Percentiles rank a stretch among this genome's conserved stretches.
Evolutionary conservation across 345 rosid genomes (phyloP).

Genomic region (Dovyalis caffra): DNA sequence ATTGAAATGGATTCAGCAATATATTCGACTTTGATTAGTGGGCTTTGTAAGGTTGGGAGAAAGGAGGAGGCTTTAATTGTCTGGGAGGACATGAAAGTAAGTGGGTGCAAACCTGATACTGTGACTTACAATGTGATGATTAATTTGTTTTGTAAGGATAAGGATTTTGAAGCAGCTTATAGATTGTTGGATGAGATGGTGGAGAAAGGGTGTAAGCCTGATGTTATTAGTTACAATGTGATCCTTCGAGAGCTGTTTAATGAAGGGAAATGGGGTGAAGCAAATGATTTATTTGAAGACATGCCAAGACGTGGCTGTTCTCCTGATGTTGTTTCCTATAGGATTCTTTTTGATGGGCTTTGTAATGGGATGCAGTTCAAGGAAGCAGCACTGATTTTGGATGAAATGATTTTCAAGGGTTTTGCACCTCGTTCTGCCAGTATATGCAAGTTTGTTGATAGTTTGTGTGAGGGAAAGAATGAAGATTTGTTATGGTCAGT

Average conservation of each 20-base stretch:
- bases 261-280: slow-evolving; percentile 55
- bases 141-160: slow-evolving; percentile 44
- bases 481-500: slow-evolving; percentile 37
- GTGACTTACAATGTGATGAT: slow-evolving; percentile 69
- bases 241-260: slow-evolving; percentile 58
- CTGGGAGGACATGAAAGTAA: slow-evolving; percentile 59
- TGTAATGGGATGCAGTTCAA: slow-evolving; percentile 39
- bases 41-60: slow-evolving; percentile 49
- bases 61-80: slow-evolving; percentile 45
- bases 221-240: slow-evolving; percentile 62
- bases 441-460: slow-evolving; percentile 35
- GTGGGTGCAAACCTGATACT: slow-evolving; percentile 53
- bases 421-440: slow-evolving; percentile 48
- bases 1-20: slow-evolving; percentile 47
- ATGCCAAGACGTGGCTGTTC: slow-evolving; percentile 71
- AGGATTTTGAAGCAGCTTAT: slow-evolving; percentile 55
- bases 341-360: slow-evolving; percentile 74
- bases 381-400: slow-evolving; percentile 62
- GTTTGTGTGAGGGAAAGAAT: slow-evolving; percentile 41
- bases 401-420: slow-evolving; percentile 84
- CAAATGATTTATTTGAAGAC: slow-evolving; percentile 67
- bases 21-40: slow-evolving; percentile 57
- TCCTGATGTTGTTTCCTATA: slow-evolving; percentile 71
- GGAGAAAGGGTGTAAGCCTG: slow-evolving; percentile 52
- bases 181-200: slow-evolving; percentile 57